Evolutionary conservation across 305 asterid genomes (phyloP).

Genomic region (Caryopteris hybrid): DNA sequence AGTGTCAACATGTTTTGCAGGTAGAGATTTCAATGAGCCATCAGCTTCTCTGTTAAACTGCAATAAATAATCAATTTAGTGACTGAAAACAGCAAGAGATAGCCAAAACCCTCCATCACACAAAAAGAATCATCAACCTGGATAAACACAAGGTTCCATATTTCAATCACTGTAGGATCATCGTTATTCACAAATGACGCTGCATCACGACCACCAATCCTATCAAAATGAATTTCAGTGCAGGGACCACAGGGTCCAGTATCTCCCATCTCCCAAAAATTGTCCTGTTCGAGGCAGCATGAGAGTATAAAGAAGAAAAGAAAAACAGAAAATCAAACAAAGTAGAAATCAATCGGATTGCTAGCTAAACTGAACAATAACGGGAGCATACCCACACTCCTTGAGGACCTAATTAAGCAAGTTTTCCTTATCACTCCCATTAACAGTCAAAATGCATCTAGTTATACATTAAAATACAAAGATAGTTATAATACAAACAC

Average conservation of each 20-base stretch:
- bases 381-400: background rate
- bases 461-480: background rate
- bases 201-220: conserved; percentile 94
- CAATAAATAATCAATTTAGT: conserved; percentile 16
- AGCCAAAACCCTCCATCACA: background rate
- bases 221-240: conserved; percentile 90
- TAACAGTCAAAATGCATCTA: background rate
- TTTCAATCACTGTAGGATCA: conserved; percentile 94
- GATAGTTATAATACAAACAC: background rate
- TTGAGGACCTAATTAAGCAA: background rate
- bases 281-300: conserved; percentile 51
- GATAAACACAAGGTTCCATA: conserved; percentile 96
- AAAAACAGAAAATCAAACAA: background rate
- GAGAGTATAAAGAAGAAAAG: background rate
- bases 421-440: background rate
- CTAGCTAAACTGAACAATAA: background rate
- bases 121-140: conserved; percentile 50
- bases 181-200: conserved; percentile 76
- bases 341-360: conserved; percentile 10
- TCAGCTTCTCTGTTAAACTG: conserved; percentile 95
- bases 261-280: conserved; percentile 99
- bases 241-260: conserved; percentile 99
- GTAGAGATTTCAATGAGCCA: conserved; percentile 81
- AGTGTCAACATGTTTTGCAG: conserved; percentile 94
- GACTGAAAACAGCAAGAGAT: conserved; percentile 9